A percentile compares a stretch with the other conserved stretches of the same genome.
Conservation (phyloP, 768 basidiomycete genomes). For the Kwoniella mangroviensis region DNA sequence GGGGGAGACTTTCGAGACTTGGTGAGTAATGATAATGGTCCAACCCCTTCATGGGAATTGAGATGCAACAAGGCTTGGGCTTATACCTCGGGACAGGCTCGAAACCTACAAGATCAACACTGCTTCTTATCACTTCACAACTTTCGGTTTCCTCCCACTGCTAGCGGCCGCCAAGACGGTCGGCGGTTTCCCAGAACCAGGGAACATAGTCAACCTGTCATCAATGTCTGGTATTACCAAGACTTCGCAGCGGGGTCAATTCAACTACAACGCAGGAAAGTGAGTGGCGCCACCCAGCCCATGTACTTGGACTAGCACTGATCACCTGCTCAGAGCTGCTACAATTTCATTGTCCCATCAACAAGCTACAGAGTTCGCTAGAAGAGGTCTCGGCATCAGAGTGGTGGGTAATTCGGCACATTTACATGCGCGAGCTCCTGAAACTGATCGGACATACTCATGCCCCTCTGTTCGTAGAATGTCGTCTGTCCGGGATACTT, state of each 20-base stretch:
- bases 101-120: slow-evolving; percentile 52
- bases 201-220: slow-evolving; percentile 61
- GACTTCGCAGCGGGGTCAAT: slow-evolving; percentile 60
- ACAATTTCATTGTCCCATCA: slow-evolving; percentile 45
- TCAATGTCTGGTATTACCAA: slow-evolving; percentile 61
- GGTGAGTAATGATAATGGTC: slow-evolving; percentile 23
- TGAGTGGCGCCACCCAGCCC: slow-evolving; percentile 13
- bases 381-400: slow-evolving; percentile 41
- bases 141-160: slow-evolving; percentile 80
- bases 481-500: slow-evolving; percentile 50
- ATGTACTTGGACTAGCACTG: not conserved
- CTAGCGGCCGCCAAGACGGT: slow-evolving; percentile 72
- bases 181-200: slow-evolving; percentile 52
- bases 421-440: not conserved
- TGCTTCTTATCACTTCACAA: slow-evolving; percentile 68
- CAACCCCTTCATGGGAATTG: too few relatives aligned
- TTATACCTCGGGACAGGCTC: slow-evolving; percentile 26
- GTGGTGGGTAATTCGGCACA: slow-evolving; percentile 22
- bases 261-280: slow-evolving; percentile 62
- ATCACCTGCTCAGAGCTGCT: slow-evolving; percentile 36
- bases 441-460: not conserved
- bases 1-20: slow-evolving; percentile 50
- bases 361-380: slow-evolving; percentile 50
- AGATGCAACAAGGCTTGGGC: too few relatives aligned
- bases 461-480: slow-evolving; percentile 25